Percentiles rank a stretch among this genome's conserved stretches.
Conservation (phyloP, 1,284 basidiomycete genomes). For the Tranzscheliella williamsii region DNA sequence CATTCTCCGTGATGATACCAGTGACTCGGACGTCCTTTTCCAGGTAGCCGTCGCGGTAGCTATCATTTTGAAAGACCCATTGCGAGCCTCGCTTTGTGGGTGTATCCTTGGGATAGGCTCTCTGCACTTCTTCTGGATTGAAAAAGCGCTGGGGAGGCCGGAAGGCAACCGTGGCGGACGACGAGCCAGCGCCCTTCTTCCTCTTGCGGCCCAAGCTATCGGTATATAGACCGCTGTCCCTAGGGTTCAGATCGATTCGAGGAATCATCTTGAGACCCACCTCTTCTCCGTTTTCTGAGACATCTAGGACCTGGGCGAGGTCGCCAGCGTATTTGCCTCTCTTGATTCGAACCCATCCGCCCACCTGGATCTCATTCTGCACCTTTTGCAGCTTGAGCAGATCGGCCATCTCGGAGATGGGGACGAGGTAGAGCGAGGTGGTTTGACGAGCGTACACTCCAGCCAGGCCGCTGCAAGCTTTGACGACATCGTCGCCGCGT, state of each 20-base stretch:
- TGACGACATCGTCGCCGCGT: constrained; percentile 80
- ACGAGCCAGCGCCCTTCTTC: constrained; percentile 54
- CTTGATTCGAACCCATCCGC: constrained; percentile 92
- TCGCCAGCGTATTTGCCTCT: constrained; percentile 93
- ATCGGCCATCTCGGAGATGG: constrained; percentile 98
- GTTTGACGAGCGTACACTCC: constrained; percentile 74
- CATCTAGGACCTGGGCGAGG: constrained; percentile 90
- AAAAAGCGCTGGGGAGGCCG: constrained; percentile 90
- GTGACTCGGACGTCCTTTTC: constrained; percentile 92
- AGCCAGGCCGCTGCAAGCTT: constrained; percentile 85
- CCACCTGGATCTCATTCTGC: constrained; percentile 79
- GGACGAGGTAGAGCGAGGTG: constrained; percentile 77
- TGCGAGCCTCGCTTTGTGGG: constrained; percentile 44
- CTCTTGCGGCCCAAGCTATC: constrained; percentile 59
- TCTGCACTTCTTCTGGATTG: constrained; percentile 88
- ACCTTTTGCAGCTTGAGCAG: constrained; percentile 94
- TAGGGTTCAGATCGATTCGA: constrained; percentile 83
- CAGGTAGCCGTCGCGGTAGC: constrained; percentile 90
- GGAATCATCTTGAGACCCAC: constrained; percentile 92
- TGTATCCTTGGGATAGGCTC: constrained; percentile 79
- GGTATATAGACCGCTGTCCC: constrained; percentile 61
- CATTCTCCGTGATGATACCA: constrained; percentile 80
- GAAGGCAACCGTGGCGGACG: constrained; percentile 63
- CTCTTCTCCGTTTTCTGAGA: constrained; percentile 90
- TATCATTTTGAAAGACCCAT: constrained; percentile 81